Evolutionary conservation across 1,284 basidiomycete species (phyloP).

Genomic region (Ganoderma lingzhi): DNA sequence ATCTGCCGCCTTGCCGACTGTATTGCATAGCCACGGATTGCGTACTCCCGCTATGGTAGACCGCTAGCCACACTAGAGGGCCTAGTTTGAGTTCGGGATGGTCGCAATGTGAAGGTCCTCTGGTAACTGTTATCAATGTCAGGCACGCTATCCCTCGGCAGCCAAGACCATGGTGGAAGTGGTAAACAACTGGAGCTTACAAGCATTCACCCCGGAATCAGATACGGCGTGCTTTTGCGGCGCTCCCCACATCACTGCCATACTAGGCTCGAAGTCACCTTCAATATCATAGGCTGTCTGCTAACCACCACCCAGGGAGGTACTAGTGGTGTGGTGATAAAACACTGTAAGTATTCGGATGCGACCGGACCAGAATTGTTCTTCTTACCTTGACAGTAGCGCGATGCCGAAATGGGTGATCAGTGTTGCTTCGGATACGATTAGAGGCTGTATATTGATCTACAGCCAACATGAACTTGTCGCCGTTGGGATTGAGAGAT

Average conservation of each 20-base stretch:
- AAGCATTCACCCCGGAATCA: neutral
- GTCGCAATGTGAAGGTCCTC: neutral
- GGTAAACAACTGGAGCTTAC: neutral
- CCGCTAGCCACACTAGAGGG: neutral
- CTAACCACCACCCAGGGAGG: too few relatives aligned
- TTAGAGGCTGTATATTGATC: neutral
- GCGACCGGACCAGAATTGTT: neutral
- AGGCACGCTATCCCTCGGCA: too few relatives aligned
- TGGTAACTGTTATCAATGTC: too few relatives aligned
- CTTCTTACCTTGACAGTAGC: too few relatives aligned
- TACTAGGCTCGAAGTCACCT: too few relatives aligned
- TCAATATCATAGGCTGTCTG: too few relatives aligned
- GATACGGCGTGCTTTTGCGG: too few relatives aligned
- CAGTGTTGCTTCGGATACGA: neutral
- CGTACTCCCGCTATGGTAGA: neutral
- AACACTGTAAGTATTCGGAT: neutral
- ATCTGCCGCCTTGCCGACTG: neutral
- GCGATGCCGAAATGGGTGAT: neutral
- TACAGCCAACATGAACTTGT: neutral
- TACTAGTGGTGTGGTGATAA: too few relatives aligned
- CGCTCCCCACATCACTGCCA: too few relatives aligned
- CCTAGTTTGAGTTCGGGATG: neutral
- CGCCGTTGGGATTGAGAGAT: neutral
- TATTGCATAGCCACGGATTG: neutral
- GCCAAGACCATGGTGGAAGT: too few relatives aligned